A percentile compares a stretch with the other conserved stretches of the same genome.
These are phyloP conservation scores for Scenedesmus sp. DNA, from an alignment of 163 green algal genomes.

Conservation along the genomic window DNA sequence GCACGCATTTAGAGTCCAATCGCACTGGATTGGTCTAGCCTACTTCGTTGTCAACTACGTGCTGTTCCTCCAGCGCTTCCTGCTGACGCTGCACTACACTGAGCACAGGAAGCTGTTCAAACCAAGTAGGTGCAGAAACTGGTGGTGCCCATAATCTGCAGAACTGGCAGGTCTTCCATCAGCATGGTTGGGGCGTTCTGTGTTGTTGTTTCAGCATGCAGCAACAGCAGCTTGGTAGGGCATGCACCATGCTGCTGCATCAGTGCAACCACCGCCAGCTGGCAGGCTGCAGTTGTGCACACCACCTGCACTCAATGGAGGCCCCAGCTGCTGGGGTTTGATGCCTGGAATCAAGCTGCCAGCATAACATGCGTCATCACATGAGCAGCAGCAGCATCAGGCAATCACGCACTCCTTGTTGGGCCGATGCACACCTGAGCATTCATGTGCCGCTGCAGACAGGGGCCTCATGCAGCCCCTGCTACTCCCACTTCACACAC, in stretches of 20 bases:
- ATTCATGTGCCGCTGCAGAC: too few relatives aligned
- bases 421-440: too few relatives aligned
- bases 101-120: slow-evolving; percentile 84
- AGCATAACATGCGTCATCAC: neutral
- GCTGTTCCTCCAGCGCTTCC: slow-evolving; percentile 86
- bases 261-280: too few relatives aligned
- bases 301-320: neutral
- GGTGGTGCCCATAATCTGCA: neutral
- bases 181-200: neutral
- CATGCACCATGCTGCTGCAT: neutral
- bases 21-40: slow-evolving; percentile 67
- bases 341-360: too few relatives aligned
- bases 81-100: slow-evolving; percentile 87
- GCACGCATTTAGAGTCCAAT: slow-evolving; percentile 47
- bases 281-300: too few relatives aligned
- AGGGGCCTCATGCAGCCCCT: too few relatives aligned
- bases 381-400: neutral
- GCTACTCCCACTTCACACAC: too few relatives aligned
- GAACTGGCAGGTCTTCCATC: neutral
- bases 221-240: neutral
- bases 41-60: slow-evolving; percentile 80
- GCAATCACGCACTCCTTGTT: neutral
- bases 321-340: too few relatives aligned
- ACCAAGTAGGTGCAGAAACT: slow-evolving; percentile 49
- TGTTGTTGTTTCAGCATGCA: neutral